phyloP scores from a whole-genome alignment of 2,329 filamentous ascomycete species.

The Tetracladium maxilliforme region DNA sequence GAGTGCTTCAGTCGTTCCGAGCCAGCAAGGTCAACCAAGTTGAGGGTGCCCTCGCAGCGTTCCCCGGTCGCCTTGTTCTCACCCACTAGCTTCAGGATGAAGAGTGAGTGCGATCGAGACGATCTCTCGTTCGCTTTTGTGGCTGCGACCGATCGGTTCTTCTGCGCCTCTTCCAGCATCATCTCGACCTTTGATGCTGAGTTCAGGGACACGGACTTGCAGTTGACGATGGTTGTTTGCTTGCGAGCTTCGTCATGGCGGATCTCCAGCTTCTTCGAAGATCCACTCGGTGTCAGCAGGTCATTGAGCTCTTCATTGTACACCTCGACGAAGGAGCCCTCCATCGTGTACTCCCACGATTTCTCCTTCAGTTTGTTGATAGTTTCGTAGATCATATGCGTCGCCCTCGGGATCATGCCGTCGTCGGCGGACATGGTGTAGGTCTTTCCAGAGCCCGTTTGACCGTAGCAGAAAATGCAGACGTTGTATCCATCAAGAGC shows the following conservation, averaged over 20 bases:
- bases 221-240: conserved; percentile 70
- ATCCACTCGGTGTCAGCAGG: conserved; percentile 62
- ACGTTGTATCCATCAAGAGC: conserved; percentile 97
- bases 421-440: conserved; percentile 85
- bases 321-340: conserved; percentile 90
- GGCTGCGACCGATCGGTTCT: conserved; percentile 82
- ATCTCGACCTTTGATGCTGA: conserved; percentile 66
- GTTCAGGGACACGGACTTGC: conserved; percentile 62
- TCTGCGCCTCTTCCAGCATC: conserved; percentile 67
- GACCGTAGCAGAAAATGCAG: conserved; percentile 96
- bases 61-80: conserved; percentile 61
- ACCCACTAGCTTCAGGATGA: conserved; percentile 71
- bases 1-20: conserved; percentile 84
- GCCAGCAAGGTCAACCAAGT: conserved; percentile 88
- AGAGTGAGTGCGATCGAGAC: conserved; percentile 89
- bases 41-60: conserved; percentile 81
- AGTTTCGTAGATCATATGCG: conserved; percentile 85
- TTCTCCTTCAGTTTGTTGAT: conserved; percentile 74
- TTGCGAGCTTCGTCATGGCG: conserved; percentile 71
- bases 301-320: conserved; percentile 98
- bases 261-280: conserved; percentile 73
- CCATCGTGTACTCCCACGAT: conserved; percentile 89
- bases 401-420: conserved; percentile 90
- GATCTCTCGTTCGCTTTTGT: conserved; percentile 97
- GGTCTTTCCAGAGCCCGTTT: conserved; percentile 94